Conservation (phyloP, 345 rosid genomes). For the Dipteronia dyeriana region DNA sequence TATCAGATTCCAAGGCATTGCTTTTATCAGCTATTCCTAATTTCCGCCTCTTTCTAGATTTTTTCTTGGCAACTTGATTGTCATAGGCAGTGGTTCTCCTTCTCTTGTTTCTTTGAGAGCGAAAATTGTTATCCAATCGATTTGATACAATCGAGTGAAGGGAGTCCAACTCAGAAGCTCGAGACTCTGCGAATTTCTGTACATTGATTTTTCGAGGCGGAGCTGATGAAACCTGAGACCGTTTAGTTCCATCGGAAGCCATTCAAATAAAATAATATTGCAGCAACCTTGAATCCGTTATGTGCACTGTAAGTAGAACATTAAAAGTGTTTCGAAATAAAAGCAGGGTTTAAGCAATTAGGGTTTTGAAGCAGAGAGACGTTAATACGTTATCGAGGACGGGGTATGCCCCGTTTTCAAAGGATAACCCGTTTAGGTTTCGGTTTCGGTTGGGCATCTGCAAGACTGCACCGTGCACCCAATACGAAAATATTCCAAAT, state of each 20-base stretch:
- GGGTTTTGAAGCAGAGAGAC: background rate
- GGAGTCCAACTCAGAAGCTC: conserved; percentile 68
- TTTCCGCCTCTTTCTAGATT: conserved; percentile 46
- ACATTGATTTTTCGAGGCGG: conserved; percentile 70
- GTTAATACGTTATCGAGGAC: background rate
- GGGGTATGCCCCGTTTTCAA: too few relatives aligned
- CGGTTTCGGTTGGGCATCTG: too few relatives aligned
- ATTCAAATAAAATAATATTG: conserved; percentile 22
- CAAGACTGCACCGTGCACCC: too few relatives aligned
- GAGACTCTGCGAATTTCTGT: conserved; percentile 65
- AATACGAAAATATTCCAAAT: too few relatives aligned
- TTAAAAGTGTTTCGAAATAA: background rate
- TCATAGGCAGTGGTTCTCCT: conserved; percentile 78
- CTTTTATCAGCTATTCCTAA: conserved; percentile 28
- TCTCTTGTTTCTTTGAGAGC: conserved; percentile 69
- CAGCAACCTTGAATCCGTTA: conserved; percentile 8
- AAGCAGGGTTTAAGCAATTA: conserved; percentile 4
- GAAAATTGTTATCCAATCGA: conserved; percentile 58
- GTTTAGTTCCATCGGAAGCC: conserved; percentile 43
- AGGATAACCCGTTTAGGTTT: too few relatives aligned
- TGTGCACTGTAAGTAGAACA: background rate
- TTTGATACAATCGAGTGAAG: conserved; percentile 59
- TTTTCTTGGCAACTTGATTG: conserved; percentile 48
- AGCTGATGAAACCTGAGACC: conserved; percentile 22
- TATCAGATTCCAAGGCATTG: conserved; percentile 21